Conservation (phyloP, 1,284 basidiomycete genomes). For the Ceratobasidium sp. region DNA sequence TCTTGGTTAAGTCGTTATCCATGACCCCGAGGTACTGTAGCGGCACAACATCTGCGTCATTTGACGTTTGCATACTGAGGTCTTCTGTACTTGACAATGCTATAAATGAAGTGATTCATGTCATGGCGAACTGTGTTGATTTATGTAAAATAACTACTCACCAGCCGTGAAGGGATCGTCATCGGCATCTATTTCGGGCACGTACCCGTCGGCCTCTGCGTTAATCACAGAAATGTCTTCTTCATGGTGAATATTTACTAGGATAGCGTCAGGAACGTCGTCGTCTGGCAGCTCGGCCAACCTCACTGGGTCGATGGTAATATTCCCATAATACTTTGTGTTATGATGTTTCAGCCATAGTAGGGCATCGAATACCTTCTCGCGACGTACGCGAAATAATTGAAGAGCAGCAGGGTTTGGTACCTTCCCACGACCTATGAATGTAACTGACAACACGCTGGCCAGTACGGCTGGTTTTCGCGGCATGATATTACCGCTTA, state of each 20-base stretch:
- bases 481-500: conserved; percentile 54
- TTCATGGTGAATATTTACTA: conserved; percentile 8
- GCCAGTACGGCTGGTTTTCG: conserved; percentile 51
- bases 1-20: conserved; percentile 28
- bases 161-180: too few relatives aligned
- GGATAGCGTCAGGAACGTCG: conserved; percentile 36
- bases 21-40: conserved; percentile 33
- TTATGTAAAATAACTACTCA: too few relatives aligned
- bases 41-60: conserved; percentile 39
- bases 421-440: conserved; percentile 52
- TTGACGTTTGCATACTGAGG: too few relatives aligned
- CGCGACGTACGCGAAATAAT: conserved; percentile 51
- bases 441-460: conserved; percentile 53
- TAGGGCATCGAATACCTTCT: conserved; percentile 47
- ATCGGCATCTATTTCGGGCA: conserved; percentile 10
- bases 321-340: conserved; percentile 14
- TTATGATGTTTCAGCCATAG: conserved; percentile 41
- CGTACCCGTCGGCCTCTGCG: conserved; percentile 9
- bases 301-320: conserved; percentile 8
- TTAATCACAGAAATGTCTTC: not conserved
- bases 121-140: too few relatives aligned
- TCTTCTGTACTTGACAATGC: too few relatives aligned
- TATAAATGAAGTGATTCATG: too few relatives aligned
- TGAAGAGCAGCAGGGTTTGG: conserved; percentile 49
- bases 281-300: conserved; percentile 37